Base-by-base conservation (phyloP, 2,329 filamentous ascomycete genomes). In the Akanthomyces uredinophilus region DNA sequence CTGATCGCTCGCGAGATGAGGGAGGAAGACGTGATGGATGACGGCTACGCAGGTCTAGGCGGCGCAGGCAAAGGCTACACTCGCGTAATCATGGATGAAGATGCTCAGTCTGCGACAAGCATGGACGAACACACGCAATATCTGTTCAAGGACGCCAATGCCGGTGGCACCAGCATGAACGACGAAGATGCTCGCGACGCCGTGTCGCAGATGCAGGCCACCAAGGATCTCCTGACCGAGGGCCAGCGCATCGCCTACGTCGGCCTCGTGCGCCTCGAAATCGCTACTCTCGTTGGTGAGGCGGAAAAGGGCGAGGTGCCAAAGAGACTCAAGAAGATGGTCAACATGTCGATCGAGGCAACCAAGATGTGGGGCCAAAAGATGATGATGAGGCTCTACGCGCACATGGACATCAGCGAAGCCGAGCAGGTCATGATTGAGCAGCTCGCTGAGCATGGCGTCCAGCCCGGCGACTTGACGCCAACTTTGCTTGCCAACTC, bases 401-500 rank as follows among this genome's bases (percentile, higher is more conserved):
- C 86, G 14, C 95, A 99, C 75, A 99, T 99, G 95, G 95, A 99
- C 64, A 96, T 99, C 70, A 92, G 88, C 70, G 81, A 88, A 24
- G 88, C 85, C 16, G 95, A 99, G 75, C 95, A 99, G 78, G 81
- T 99, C 73, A 99, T 99, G 95, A 97, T 99, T 67, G 95, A 99
- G 77, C 95, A 99, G 75, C 81, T 99, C 63, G 89, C 91, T 14
- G 90, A 95, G 63, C 95, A 99, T 75, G 95, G 94, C 5, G 92
- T 99, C 7, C 81, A 92, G 65, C 89, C 95, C 0, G 79, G 81
- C 50, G 95, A 99, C 73, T 79, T 99, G 63, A 93, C 92, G 0
- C 89, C 91, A 0, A 85, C 91, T 0, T 81, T 99, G 50, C 96
- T 96, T 88, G 87, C 91, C 65, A 99, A 98, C 74, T 86, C 95